These are phyloP conservation scores for Tephrocybe sp. DNA, from an alignment of 768 basidiomycete genomes.

Conservation along the genomic window DNA sequence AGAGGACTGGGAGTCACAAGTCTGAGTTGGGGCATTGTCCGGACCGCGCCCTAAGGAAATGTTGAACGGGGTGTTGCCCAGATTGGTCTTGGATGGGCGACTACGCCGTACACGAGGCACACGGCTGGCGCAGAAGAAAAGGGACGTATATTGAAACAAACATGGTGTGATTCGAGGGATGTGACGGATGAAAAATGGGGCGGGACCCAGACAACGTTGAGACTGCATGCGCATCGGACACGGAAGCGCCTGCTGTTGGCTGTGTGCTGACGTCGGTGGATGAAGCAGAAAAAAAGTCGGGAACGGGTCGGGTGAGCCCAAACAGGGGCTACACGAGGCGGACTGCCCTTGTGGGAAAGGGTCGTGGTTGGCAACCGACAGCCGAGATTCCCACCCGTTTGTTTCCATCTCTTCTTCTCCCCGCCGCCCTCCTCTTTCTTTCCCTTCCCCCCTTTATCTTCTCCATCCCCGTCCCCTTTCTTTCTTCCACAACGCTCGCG, in stretches of 20 bases:
- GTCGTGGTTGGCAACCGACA: slow-evolving; percentile 43
- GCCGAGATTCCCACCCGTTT: slow-evolving; percentile 36
- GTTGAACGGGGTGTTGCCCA: no score
- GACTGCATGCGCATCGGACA: neutral
- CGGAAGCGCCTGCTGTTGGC: neutral
- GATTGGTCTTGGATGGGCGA: no score
- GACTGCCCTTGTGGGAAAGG: slow-evolving; percentile 39
- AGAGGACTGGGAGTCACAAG: no score
- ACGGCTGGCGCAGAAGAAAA: no score
- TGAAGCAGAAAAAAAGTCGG: slow-evolving; percentile 14
- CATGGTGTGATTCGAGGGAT: no score
- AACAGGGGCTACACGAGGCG: slow-evolving; percentile 37
- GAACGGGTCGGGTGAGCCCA: slow-evolving; percentile 20
- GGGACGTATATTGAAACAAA: no score
- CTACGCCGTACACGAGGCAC: no score
- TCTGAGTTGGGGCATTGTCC: no score
- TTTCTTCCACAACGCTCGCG: slow-evolving; percentile 42
- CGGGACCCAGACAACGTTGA: no score
- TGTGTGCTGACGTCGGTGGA: slow-evolving; percentile 14
- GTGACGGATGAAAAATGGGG: neutral
- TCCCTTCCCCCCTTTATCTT: slow-evolving; percentile 22
- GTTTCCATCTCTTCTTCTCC: slow-evolving; percentile 27
- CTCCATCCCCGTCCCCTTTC: slow-evolving; percentile 30
- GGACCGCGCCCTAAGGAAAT: no score
- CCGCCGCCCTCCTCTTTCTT: slow-evolving; percentile 17